Evolutionary conservation across 345 rosid genomes (phyloP), one percentile per base, ranked within the genome.

Genomic region (Eucalyptus erythrocorys): DNA sequence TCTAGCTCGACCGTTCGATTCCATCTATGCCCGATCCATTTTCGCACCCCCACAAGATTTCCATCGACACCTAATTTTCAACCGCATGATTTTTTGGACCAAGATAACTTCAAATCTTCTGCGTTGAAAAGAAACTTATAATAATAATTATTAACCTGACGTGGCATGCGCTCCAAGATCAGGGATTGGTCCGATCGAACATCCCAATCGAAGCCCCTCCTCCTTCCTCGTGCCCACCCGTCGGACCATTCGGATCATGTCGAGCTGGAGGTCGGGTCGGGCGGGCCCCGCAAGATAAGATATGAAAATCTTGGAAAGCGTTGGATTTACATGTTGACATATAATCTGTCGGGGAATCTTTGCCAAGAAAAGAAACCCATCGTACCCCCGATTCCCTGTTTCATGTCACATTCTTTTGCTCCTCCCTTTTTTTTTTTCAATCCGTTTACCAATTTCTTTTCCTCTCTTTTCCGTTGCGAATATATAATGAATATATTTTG

Each of bases 1-100:
- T 19, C 13, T 13, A 6, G 1, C 12, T 5, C 6, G 4, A 32
- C 3, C 7, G 0, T 66, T 68, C 22, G 5, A 34, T 34, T 9
- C 1, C 26, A 68, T 16, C 24, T 4, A 3, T 50, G 17, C 9
- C 55, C 55, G 6, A 68, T 9, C 42, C 6, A 68, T 19, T 34
- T 34, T 6, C 6, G 3, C 80, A 6, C 15, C 15, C 15, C 4
- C 0, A 3, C 45, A 21, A 37, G 15, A 76, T 37, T 76, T 76
- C 15, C 27, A 21, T 16, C 5, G 45, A 21, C 82, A 19, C 22
- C 11, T 10, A 76, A 37, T 27, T 76, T 10, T 40, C 30, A 10
- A 21, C 45, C 30, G 0, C 82, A 11, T 37, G 47, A 21, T 76
- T 40, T 76, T 40, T 55, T 32, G 8, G 15, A 40, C 82, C 11